Conservation (phyloP, 139 green algal genomes). For the Zygnema cylindricum region DNA sequence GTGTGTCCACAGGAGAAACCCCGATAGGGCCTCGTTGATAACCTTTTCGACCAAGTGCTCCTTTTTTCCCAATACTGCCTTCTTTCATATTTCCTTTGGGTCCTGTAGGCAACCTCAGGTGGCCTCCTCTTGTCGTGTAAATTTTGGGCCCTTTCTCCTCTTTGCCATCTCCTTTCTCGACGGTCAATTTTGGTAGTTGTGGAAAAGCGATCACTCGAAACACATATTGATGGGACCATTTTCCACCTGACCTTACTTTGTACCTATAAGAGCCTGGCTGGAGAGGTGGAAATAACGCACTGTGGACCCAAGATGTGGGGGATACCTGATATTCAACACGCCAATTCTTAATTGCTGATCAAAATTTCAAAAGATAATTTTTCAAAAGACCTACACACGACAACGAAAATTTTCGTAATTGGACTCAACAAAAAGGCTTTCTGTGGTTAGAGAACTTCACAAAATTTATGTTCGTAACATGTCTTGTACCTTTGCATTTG, state of each 20-base stretch:
- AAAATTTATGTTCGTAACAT: no score
- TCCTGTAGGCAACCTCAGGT: background rate
- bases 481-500: no score
- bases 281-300: background rate
- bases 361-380: no score
- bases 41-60: constrained; percentile 17
- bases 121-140: background rate
- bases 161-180: background rate
- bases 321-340: background rate
- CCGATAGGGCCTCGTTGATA: constrained; percentile 25
- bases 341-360: no score
- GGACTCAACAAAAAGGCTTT: no score
- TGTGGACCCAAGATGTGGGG: background rate
- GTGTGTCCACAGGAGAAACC: background rate
- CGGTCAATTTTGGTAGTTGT: background rate
- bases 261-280: background rate
- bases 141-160: background rate
- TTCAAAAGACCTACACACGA: no score
- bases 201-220: background rate
- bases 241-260: background rate
- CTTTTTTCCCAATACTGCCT: constrained; percentile 21
- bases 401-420: no score
- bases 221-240: background rate
- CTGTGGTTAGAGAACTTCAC: no score
- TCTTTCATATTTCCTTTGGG: background rate